Percentiles rank a stretch among this genome's conserved stretches.
Evolutionary conservation across 139 green algal species (phyloP).

Genomic region (Mesostigma viride): DNA sequence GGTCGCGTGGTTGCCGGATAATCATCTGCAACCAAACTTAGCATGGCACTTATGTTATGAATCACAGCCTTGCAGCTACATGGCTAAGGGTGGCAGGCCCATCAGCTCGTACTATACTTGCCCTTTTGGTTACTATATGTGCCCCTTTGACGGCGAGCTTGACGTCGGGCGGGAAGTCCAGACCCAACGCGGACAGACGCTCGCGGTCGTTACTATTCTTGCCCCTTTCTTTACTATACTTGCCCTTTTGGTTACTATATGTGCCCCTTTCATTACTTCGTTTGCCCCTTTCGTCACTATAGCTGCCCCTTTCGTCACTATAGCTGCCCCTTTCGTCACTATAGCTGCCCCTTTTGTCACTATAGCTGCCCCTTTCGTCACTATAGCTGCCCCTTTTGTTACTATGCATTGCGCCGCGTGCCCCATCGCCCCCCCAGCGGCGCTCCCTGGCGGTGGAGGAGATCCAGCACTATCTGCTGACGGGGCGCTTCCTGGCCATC

Average conservation of each 20-base stretch:
- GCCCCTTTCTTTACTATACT: background rate
- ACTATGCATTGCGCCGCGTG: background rate
- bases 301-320: background rate
- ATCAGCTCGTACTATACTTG: background rate
- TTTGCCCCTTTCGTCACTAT: too few relatives aligned
- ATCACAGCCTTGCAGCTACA: too few relatives aligned
- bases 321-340: background rate
- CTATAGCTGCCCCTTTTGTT: background rate
- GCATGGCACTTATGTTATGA: too few relatives aligned
- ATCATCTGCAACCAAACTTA: too few relatives aligned
- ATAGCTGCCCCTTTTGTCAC: background rate
- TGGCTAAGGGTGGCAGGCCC: too few relatives aligned
- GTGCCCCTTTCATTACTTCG: background rate
- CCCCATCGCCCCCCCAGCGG: constrained; percentile 9
- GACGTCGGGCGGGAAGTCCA: too few relatives aligned
- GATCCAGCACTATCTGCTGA: constrained; percentile 29
- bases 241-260: background rate
- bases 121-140: background rate
- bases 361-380: background rate
- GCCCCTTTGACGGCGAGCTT: background rate
- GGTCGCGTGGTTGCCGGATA: too few relatives aligned
- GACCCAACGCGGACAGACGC: too few relatives aligned
- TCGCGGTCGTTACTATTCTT: background rate
- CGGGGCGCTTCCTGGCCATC: constrained; percentile 50
- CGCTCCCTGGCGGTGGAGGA: constrained; percentile 33